Conservation (phyloP, 352 stramenopile species). For the Phytophthora syringae region DNA sequence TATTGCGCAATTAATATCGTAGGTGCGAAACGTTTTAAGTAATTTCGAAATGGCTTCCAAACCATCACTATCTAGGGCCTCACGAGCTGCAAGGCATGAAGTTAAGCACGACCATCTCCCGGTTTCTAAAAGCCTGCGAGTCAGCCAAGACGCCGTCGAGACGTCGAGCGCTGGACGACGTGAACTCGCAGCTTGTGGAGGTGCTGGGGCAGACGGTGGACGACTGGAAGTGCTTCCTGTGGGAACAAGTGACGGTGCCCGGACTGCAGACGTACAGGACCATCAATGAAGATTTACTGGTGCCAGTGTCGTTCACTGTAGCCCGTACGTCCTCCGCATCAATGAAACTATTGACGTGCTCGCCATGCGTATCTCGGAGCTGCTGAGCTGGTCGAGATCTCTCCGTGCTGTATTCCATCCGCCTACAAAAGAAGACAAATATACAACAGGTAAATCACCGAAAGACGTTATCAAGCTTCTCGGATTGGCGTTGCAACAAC, state of each 20-base stretch:
- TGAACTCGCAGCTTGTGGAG: constrained; percentile 22
- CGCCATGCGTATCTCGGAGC: no score
- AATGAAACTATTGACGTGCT: no score
- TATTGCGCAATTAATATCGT: neutral
- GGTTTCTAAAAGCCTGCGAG: constrained; percentile 40
- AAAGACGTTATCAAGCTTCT: no score
- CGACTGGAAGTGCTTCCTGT: constrained; percentile 46
- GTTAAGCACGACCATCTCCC: constrained; percentile 46
- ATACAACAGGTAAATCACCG: no score
- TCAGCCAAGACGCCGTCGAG: constrained; percentile 30
- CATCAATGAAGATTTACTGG: constrained; percentile 39
- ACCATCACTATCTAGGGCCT: constrained; percentile 20
- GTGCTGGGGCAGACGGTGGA: constrained; percentile 30
- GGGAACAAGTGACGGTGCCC: constrained; percentile 38
- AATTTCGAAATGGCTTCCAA: no score
- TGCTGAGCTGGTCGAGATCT: no score
- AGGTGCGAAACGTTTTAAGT: no score
- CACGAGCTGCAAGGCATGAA: constrained; percentile 45
- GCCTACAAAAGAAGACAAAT: no score
- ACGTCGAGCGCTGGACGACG: constrained; percentile 14
- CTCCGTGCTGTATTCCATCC: no score
- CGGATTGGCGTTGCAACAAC: neutral
- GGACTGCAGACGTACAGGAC: constrained; percentile 33
- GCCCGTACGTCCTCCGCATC: no score
- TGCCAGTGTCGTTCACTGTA: constrained; percentile 44